Evolutionary conservation across 805 yeast genomes (phyloP).

Genomic region (Kuraishia hungarica): DNA sequence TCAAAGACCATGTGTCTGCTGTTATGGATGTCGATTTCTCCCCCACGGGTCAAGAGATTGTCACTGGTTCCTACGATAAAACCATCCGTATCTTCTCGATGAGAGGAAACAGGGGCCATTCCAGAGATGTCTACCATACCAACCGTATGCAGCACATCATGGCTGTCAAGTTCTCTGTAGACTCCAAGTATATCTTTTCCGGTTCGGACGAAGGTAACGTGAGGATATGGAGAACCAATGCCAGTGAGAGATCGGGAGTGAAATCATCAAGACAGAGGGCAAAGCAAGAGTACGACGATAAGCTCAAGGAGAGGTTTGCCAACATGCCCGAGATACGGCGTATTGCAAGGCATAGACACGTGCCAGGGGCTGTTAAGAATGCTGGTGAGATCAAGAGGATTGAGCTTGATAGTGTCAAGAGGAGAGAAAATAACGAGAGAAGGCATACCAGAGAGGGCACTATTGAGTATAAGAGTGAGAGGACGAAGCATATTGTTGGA

Average conservation of each 20-base stretch:
- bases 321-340: conserved; percentile 95
- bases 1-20: conserved; percentile 93
- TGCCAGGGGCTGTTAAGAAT: conserved; percentile 80
- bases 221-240: conserved; percentile 84
- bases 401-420: conserved; percentile 66
- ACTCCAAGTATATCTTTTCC: conserved; percentile 74
- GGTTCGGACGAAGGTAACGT: conserved; percentile 97
- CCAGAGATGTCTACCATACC: conserved; percentile 92
- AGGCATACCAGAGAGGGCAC: conserved; percentile 62
- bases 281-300: conserved; percentile 84
- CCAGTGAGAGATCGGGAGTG: conserved; percentile 76
- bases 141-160: conserved; percentile 96
- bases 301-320: conserved; percentile 85
- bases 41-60: conserved; percentile 95
- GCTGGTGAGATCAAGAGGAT: conserved; percentile 78
- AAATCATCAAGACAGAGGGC: conserved; percentile 73
- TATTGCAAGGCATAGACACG: conserved; percentile 85
- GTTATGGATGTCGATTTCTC: conserved; percentile 92
- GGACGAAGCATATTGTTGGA: conserved; percentile 82
- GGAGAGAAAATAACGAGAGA: conserved; percentile 77
- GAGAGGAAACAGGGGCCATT: conserved; percentile 68
- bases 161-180: conserved; percentile 79
- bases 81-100: conserved; percentile 72
- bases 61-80: conserved; percentile 91
- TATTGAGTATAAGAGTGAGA: conserved; percentile 56